Conservation (phyloP, 2,329 filamentous ascomycete species). For the Colletotrichum sp. region DNA sequence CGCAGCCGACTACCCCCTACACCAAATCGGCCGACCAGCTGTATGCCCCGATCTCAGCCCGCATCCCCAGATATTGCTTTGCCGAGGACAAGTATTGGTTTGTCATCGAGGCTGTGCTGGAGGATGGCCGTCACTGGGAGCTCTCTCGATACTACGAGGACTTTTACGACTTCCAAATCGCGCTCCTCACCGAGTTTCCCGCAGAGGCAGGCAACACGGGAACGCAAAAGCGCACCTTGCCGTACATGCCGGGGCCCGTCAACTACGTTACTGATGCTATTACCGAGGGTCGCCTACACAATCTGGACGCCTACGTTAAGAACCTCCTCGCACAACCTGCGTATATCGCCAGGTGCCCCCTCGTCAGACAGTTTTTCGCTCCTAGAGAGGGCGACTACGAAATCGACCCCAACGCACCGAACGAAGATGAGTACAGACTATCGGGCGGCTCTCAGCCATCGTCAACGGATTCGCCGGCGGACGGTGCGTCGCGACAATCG, state of each 20-base stretch:
- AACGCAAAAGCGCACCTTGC: conserved; percentile 78
- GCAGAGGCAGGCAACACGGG: conserved; percentile 89
- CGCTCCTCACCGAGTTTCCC: conserved; percentile 89
- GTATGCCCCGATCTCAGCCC: conserved; percentile 79
- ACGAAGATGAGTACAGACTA: conserved; percentile 76
- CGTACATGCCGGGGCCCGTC: conserved; percentile 97
- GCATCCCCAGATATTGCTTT: conserved; percentile 92
- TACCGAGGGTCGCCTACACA: conserved; percentile 89
- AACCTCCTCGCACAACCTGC: conserved; percentile 82
- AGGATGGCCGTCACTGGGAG: conserved; percentile 92
- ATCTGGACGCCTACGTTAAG: conserved; percentile 94
- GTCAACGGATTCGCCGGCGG: conserved; percentile 64
- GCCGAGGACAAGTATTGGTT: conserved; percentile 99
- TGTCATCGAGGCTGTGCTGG: conserved; percentile 88
- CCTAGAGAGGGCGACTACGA: conserved; percentile 93
- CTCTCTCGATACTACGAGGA: conserved; percentile 95
- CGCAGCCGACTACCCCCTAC: conserved; percentile 45
- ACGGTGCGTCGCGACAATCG: conserved; percentile 67
- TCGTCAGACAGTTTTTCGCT: conserved; percentile 90
- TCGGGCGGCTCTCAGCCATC: conserved; percentile 74
- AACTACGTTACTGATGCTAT: conserved; percentile 98
- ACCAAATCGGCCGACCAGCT: conserved; percentile 57
- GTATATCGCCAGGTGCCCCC: conserved; percentile 82
- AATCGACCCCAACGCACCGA: conserved; percentile 72
- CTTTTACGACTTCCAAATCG: conserved; percentile 99